These are phyloP conservation scores for Parasitella parasitica DNA, from an alignment of 371 early-diverging fungal genomes.

Conservation along the genomic window DNA sequence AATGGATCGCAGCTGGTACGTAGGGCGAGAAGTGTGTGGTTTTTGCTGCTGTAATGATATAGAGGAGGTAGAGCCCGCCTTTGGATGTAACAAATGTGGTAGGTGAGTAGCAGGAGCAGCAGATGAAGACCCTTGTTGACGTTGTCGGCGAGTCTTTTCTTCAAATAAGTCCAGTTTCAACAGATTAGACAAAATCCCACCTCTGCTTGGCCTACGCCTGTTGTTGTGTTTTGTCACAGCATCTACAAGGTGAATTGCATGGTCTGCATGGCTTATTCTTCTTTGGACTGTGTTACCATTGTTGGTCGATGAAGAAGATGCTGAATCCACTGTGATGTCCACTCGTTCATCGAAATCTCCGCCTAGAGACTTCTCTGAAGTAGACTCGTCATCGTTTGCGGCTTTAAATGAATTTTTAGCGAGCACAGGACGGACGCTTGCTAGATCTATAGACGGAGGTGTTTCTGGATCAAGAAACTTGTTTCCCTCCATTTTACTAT, in stretches of 20 bases:
- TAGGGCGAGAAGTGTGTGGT: slow-evolving; percentile 7
- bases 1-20: slow-evolving; percentile 15
- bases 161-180: slow-evolving; percentile 38
- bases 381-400: background rate
- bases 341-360: background rate
- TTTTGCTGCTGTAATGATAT: background rate
- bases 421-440: background rate
- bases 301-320: background rate
- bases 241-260: slow-evolving; percentile 31
- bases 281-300: background rate
- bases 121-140: background rate
- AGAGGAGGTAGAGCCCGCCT: background rate
- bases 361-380: background rate
- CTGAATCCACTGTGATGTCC: background rate
- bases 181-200: slow-evolving; percentile 51
- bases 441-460: slow-evolving; percentile 23
- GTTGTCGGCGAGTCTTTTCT: slow-evolving; percentile 1
- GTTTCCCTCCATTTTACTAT: slow-evolving; percentile 22
- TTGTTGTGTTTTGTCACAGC: slow-evolving; percentile 16
- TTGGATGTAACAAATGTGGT: background rate
- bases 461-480: slow-evolving; percentile 32
- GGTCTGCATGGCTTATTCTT: slow-evolving; percentile 22
- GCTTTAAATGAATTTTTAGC: background rate
- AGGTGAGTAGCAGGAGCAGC: background rate
- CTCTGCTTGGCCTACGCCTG: slow-evolving; percentile 30